phyloP scores from a whole-genome alignment of 352 stramenopile species.

The Pythium dissotocum region DNA sequence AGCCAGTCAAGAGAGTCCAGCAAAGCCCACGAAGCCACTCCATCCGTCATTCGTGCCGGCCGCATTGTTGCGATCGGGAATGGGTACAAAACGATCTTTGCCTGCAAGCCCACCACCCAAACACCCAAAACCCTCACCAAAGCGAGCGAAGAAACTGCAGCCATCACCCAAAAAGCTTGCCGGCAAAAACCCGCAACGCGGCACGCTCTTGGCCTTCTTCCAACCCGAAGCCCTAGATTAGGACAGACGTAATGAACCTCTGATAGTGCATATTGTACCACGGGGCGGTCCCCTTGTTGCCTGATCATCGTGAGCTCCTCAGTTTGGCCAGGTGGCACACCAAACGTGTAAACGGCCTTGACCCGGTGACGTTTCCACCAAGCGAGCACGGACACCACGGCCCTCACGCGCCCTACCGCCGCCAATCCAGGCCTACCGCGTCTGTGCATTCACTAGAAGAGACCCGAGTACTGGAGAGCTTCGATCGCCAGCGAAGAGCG shows the following conservation, averaged over 20 bases:
- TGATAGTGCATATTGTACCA: neutral
- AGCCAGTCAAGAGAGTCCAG: neutral
- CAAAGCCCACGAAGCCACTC: neutral
- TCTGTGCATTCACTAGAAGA: neutral
- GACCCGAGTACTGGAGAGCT: neutral
- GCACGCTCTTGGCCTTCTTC: slow-evolving; percentile 52
- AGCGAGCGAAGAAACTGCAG: slow-evolving; percentile 15
- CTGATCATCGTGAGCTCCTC: slow-evolving; percentile 8
- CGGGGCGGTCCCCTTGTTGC: slow-evolving; percentile 4
- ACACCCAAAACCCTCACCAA: slow-evolving; percentile 25
- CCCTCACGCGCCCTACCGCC: neutral
- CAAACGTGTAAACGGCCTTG: slow-evolving; percentile 18
- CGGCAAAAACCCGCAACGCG: slow-evolving; percentile 38
- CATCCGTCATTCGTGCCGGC: slow-evolving; percentile 39
- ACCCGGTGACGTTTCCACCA: slow-evolving; percentile 15
- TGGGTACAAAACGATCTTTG: slow-evolving; percentile 35
- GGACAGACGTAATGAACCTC: slow-evolving; percentile 23
- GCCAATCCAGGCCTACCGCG: neutral
- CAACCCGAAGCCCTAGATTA: slow-evolving; percentile 37
- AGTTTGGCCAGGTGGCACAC: neutral
- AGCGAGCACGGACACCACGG: neutral
- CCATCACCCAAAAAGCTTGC: slow-evolving; percentile 30
- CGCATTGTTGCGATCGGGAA: slow-evolving; percentile 28
- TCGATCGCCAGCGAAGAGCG: neutral
- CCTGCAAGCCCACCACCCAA: slow-evolving; percentile 9